Conservation (phyloP, 208 protist species). For the Kentomonas sorsogonicus region DNA sequence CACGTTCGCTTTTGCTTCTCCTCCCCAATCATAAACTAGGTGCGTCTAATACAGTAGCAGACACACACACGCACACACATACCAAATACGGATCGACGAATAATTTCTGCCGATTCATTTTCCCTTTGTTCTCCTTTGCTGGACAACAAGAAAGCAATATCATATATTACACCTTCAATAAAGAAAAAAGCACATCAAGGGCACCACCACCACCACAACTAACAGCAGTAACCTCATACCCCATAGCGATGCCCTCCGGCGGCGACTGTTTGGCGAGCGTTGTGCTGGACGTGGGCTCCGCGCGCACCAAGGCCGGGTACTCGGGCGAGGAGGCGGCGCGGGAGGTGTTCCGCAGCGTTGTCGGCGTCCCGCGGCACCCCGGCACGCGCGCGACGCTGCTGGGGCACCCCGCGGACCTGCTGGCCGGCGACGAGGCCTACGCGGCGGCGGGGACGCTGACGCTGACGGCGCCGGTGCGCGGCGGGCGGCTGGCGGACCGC, state of each 20-base stretch:
- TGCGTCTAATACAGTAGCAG: neutral
- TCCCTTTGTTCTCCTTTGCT: too few relatives aligned
- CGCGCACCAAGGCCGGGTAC: constrained; percentile 92
- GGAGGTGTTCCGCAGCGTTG: constrained; percentile 78
- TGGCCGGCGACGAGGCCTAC: constrained; percentile 64
- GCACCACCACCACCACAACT: constrained; percentile 6
- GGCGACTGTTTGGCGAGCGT: constrained; percentile 12
- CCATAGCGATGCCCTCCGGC: constrained; percentile 11
- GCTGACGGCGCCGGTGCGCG: constrained; percentile 44
- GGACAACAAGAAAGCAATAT: too few relatives aligned
- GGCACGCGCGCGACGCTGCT: constrained; percentile 56
- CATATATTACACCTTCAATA: too few relatives aligned
- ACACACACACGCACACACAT: neutral
- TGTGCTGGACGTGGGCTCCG: constrained; percentile 96
- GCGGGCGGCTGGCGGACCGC: constrained; percentile 69
- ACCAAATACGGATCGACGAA: neutral
- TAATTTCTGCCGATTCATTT: too few relatives aligned
- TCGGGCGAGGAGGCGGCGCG: constrained; percentile 94
- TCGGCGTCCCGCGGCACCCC: constrained; percentile 64
- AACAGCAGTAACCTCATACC: neutral
- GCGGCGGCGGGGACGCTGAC: constrained; percentile 47
- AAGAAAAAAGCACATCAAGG: too few relatives aligned
- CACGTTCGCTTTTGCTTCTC: neutral
- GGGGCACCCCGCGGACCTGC: constrained; percentile 51
- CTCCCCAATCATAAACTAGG: neutral